Conservation (phyloP, 2,329 filamentous ascomycete species). For the Chrysosporium keratinophilum region DNA sequence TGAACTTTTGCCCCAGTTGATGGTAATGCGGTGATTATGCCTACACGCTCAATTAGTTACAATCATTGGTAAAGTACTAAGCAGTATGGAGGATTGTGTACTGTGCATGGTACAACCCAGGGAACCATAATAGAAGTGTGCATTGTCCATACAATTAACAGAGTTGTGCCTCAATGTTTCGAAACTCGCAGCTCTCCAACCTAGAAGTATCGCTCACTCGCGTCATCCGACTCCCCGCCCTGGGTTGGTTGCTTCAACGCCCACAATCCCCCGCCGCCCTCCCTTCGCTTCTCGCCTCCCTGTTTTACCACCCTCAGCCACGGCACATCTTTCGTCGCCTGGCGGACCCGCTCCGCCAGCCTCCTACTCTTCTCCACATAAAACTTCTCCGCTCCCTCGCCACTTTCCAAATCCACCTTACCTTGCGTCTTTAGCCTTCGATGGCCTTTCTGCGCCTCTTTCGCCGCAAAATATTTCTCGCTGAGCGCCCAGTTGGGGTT, state of each 20-base stretch:
- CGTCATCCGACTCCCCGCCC: conserved; percentile 23
- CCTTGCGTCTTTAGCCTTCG: conserved; percentile 19
- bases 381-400: not conserved
- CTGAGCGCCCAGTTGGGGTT: conserved; percentile 38
- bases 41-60: too few species aligned
- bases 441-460: conserved; percentile 28
- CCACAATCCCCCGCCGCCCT: conserved; percentile 23
- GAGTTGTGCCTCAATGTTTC: conserved; percentile 16
- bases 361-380: not conserved
- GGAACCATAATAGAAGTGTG: too few species aligned
- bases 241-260: conserved; percentile 33
- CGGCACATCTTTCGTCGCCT: conserved; percentile 30
- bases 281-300: not conserved
- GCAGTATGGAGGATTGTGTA: too few species aligned
- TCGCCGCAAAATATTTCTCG: conserved; percentile 34
- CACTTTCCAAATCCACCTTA: conserved; percentile 17
- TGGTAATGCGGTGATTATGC: too few species aligned
- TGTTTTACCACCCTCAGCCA: conserved; percentile 31
- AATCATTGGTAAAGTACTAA: too few species aligned
- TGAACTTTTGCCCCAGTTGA: too few species aligned
- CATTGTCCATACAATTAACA: not conserved
- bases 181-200: too few species aligned
- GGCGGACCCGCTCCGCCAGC: conserved; percentile 23
- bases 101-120: too few species aligned
- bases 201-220: conserved; percentile 24